These are phyloP conservation scores for Boletus vinaceobasis DNA, from an alignment of 768 basidiomycete species.

Conservation along the genomic window DNA sequence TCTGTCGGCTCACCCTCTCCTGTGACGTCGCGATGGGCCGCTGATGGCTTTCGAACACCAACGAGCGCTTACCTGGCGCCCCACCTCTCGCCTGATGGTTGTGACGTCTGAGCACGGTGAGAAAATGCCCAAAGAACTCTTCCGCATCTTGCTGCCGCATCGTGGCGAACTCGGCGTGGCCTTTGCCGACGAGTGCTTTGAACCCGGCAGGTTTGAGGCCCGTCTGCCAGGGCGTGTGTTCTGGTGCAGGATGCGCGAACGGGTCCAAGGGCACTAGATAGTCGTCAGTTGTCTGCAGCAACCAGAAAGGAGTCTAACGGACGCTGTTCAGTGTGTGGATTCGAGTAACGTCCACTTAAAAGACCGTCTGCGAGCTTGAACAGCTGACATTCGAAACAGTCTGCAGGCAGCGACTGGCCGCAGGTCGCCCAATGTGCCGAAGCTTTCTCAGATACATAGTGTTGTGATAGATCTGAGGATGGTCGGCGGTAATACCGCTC, in stretches of 20 bases:
- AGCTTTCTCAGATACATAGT: constrained; percentile 31
- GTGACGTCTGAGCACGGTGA: constrained; percentile 70
- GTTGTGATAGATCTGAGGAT: constrained; percentile 6
- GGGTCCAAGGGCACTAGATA: constrained; percentile 29
- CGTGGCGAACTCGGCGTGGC: constrained; percentile 90
- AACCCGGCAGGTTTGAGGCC: constrained; percentile 82
- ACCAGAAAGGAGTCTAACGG: constrained; percentile 4
- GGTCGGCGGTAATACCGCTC: constrained; percentile 55
- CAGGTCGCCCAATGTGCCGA: constrained; percentile 59
- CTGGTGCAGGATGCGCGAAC: constrained; percentile 29
- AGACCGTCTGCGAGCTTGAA: constrained; percentile 90
- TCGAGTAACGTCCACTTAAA: constrained; percentile 86
- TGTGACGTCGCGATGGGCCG: neutral
- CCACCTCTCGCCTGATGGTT: constrained; percentile 45
- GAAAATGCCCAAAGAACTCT: constrained; percentile 84
- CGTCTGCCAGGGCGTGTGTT: constrained; percentile 48
- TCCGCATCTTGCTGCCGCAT: constrained; percentile 98
- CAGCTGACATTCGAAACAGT: constrained; percentile 95
- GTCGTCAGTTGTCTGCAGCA: constrained; percentile 3
- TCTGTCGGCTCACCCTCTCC: constrained; percentile 59
- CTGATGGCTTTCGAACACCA: neutral
- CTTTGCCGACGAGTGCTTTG: constrained; percentile 87
- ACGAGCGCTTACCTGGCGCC: constrained; percentile 28
- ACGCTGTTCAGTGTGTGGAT: constrained; percentile 43
- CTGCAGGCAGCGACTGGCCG: constrained; percentile 63